Conservation (phyloP, 495 filamentous ascomycete species). For the Penicillium egyptiacum region DNA sequence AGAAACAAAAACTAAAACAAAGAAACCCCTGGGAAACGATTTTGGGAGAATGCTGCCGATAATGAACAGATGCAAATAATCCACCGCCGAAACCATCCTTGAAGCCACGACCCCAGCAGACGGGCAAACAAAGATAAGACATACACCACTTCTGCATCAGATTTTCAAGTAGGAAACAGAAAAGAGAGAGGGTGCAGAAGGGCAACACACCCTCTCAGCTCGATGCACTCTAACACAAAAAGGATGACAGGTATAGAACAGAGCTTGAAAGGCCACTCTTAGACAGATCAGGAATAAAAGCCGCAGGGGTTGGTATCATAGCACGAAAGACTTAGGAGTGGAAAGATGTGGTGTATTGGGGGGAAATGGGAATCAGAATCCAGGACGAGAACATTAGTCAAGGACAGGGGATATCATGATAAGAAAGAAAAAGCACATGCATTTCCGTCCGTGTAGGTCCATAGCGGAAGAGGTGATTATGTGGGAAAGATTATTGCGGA, state of each 20-base stretch:
- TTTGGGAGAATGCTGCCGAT: conserved; percentile 17
- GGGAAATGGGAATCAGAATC: conserved; percentile 18
- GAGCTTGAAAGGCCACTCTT: conserved; percentile 40
- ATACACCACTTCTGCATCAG: conserved; percentile 6
- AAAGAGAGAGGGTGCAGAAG: neutral
- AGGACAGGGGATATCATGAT: conserved; percentile 42
- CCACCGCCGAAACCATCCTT: conserved; percentile 11
- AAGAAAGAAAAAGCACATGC: conserved; percentile 29
- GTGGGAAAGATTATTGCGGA: conserved; percentile 40
- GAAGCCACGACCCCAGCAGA: conserved; percentile 6
- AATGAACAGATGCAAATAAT: conserved; percentile 11
- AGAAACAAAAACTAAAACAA: conserved; percentile 18
- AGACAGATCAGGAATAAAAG: conserved; percentile 35
- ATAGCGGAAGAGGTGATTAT: conserved; percentile 19
- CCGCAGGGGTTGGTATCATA: conserved; percentile 47
- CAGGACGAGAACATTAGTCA: conserved; percentile 41
- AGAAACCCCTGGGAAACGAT: conserved; percentile 17
- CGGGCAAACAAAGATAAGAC: conserved; percentile 8
- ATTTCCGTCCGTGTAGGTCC: conserved; percentile 21
- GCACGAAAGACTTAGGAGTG: conserved; percentile 38
- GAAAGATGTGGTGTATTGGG: conserved; percentile 12
- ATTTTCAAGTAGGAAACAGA: conserved; percentile 5
- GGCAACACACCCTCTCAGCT: conserved; percentile 11
- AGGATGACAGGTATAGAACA: conserved; percentile 34
- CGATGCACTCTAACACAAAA: conserved; percentile 39